phyloP scores from a whole-genome alignment of 345 rosid species.

The Gossypium rotundifolium region DNA sequence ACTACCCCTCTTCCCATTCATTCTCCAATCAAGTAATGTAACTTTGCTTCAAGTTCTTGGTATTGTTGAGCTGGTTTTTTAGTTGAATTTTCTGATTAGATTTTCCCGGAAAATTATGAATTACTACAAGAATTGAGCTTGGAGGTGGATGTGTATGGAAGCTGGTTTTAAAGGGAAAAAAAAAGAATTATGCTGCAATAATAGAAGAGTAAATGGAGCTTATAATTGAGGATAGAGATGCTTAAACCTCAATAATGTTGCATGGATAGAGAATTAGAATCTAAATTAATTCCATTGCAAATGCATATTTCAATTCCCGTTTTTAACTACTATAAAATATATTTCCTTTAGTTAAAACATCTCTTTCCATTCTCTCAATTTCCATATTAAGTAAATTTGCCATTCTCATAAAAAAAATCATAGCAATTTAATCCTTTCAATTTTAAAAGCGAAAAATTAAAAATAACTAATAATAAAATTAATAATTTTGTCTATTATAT shows the following conservation, averaged over 20 bases:
- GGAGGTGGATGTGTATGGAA: slow-evolving; percentile 1
- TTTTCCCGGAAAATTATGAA: background rate
- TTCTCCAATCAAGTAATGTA: slow-evolving; percentile 32
- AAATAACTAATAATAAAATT: no score
- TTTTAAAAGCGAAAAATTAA: no score
- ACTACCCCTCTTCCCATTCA: slow-evolving; percentile 55
- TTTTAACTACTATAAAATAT: no score
- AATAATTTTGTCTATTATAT: no score
- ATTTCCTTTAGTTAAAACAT: no score
- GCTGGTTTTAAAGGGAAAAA: slow-evolving; percentile 21
- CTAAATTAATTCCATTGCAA: slow-evolving; percentile 12
- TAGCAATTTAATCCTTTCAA: no score
- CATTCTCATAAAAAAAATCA: no score
- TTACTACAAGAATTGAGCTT: background rate
- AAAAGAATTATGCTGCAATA: slow-evolving; percentile 38
- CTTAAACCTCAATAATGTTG: slow-evolving; percentile 49
- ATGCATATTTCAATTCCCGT: background rate
- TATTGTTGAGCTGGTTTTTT: background rate
- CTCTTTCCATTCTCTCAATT: no score
- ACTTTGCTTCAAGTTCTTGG: slow-evolving; percentile 19
- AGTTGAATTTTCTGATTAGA: background rate
- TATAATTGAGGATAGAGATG: slow-evolving; percentile 44
- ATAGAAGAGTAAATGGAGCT: slow-evolving; percentile 37
- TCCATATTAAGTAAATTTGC: no score
- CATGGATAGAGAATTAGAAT: slow-evolving; percentile 46